Percentiles rank a stretch among this genome's conserved stretches.
Evolutionary conservation across 495 filamentous ascomycete genomes (phyloP).

Genomic region (Pyrenula aspistea): DNA sequence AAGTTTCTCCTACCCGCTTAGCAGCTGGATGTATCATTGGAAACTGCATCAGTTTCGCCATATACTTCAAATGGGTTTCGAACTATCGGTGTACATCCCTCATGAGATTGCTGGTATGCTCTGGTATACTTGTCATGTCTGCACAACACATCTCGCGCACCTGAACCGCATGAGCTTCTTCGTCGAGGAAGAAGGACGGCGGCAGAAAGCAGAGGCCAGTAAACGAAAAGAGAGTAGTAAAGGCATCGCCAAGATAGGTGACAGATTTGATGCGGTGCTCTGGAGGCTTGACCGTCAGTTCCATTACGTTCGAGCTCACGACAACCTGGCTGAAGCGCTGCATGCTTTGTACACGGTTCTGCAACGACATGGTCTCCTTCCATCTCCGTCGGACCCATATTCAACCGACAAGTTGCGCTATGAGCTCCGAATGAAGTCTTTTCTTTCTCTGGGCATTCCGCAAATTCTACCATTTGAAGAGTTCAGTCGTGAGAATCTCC

Average conservation of each 20-base stretch:
- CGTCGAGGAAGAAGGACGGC: conserved; percentile 16
- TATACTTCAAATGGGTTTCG: conserved; percentile 90
- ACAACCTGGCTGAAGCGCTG: conserved; percentile 59
- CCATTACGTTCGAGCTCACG: conserved; percentile 56
- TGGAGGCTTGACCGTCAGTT: conserved; percentile 46
- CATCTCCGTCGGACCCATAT: conserved; percentile 52
- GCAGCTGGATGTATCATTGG: conserved; percentile 79
- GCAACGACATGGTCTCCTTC: conserved; percentile 44
- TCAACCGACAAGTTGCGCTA: conserved; percentile 60
- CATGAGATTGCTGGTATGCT: conserved; percentile 88
- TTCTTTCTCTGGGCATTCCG: conserved; percentile 55
- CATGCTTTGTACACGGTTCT: conserved; percentile 56
- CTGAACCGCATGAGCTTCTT: conserved; percentile 62
- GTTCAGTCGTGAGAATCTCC: conserved; percentile 31
- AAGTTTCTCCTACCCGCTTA: conserved; percentile 59
- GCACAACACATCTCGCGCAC: conserved; percentile 38
- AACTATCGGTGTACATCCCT: conserved; percentile 75
- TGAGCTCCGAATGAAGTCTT: conserved; percentile 85
- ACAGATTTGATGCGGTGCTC: conserved; percentile 38
- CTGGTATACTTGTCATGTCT: conserved; percentile 52
- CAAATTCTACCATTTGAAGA: conserved; percentile 56
- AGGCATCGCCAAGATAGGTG: conserved; percentile 14
- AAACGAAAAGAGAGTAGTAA: conserved; percentile 22
- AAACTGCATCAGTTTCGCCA: conserved; percentile 80
- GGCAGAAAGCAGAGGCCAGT: conserved; percentile 12